A percentile compares a stretch with the other conserved stretches of the same genome.
These are phyloP conservation scores for Lolium perenne DNA, from an alignment of 176 grass and related monocot genomes.

Conservation along the genomic window DNA sequence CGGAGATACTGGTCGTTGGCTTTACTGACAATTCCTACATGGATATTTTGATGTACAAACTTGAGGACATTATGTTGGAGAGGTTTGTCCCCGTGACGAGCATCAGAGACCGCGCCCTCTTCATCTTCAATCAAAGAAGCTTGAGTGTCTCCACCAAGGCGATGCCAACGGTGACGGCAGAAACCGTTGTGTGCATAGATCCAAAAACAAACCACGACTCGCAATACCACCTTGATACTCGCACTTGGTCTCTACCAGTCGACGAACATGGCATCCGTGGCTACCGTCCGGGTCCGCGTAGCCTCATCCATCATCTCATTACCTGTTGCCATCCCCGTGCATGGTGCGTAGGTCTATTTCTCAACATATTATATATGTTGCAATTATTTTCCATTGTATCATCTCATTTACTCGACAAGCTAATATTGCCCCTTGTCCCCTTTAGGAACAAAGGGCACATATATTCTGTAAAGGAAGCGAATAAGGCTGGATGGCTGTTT, in stretches of 20 bases:
- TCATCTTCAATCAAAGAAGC: neutral
- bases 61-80: neutral
- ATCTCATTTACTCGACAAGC: neutral
- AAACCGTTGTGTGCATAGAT: neutral
- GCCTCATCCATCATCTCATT: slow-evolving; percentile 12
- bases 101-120: neutral
- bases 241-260: neutral
- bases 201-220: neutral
- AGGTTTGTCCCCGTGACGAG: neutral
- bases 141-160: neutral
- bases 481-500: neutral
- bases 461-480: neutral
- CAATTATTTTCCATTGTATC: neutral
- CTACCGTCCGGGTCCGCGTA: neutral
- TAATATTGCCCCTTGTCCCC: neutral
- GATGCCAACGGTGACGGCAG: neutral
- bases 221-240: neutral
- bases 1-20: neutral
- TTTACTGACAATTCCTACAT: neutral
- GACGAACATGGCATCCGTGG: neutral
- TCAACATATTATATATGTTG: neutral
- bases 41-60: neutral
- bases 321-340: neutral
- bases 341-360: neutral
- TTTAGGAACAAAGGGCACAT: neutral